Percentiles rank a stretch among this genome's conserved stretches.
phyloP scores from a whole-genome alignment of 345 rosid genomes.

The Eucalyptus fibrosa region DNA sequence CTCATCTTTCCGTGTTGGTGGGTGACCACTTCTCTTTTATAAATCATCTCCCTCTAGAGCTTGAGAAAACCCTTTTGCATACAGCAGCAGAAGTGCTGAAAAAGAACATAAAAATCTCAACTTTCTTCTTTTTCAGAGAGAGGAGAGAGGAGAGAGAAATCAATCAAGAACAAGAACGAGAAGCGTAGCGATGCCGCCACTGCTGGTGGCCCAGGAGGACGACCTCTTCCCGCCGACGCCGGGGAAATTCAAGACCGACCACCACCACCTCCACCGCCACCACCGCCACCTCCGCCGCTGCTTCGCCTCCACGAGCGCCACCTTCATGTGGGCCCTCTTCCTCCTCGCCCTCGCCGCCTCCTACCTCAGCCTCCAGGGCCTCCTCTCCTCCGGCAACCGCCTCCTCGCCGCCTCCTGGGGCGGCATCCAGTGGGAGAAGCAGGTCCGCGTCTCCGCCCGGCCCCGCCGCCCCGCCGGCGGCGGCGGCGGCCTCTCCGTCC shows the following conservation, averaged over 20 bases:
- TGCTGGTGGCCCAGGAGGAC: conserved; percentile 22
- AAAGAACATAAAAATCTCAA: background rate
- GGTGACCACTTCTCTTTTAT: background rate
- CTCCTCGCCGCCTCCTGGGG: conserved; percentile 56
- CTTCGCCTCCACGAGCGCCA: conserved; percentile 74
- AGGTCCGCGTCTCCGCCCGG: conserved; percentile 50
- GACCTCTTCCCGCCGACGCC: conserved; percentile 87
- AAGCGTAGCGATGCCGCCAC: conserved; percentile 38
- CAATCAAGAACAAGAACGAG: background rate
- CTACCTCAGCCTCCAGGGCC: conserved; percentile 65
- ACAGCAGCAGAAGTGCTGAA: background rate
- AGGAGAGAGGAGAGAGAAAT: background rate
- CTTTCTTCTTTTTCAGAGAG: background rate
- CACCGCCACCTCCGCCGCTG: conserved; percentile 73
- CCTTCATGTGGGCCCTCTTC: conserved; percentile 90
- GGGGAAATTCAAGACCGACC: conserved; percentile 79
- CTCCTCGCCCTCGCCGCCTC: conserved; percentile 86
- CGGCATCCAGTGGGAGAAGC: conserved; percentile 74
- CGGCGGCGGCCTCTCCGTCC: conserved; percentile 38
- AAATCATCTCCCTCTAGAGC: background rate
- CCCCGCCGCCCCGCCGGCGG: conserved; percentile 52
- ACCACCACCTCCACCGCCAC: background rate
- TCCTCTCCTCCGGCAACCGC: conserved; percentile 67
- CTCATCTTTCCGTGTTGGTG: background rate
- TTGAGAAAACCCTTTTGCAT: background rate